Base-by-base conservation (phyloP, 257 asterid species). In the Nicotiana otophora region DNA sequence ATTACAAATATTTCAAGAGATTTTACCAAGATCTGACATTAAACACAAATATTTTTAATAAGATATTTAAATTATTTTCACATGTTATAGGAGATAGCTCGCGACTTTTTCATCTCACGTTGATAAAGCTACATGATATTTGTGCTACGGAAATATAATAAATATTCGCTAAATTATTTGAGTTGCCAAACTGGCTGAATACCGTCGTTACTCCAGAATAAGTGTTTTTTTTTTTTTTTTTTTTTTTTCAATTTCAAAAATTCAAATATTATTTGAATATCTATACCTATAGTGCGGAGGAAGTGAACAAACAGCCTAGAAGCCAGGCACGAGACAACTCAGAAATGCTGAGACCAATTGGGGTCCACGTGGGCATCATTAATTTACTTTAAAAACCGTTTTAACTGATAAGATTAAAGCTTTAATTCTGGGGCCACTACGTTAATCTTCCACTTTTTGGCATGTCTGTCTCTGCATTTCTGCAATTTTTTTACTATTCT, bases 301-400 rank as follows among this genome's bases (percentile, higher is more conserved):
- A 61, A 23, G 33, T 16, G 36, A 46, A 48, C 26, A 74, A 48
- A 74, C 23, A 46, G 36, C 55, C 83, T 39, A 78, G 60, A 81
- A 84, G 34, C 78, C 78, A 80, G 78, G 85, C 81, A 68, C 82
- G 83, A 84, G 85, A 85, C 87, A 86, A 63, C 83, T 81, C 82
- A 83, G 81, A 85, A 57, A 76, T 67, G 53, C 20, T 58, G 58
- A 14, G 82, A 58, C 81, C 39, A 78, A 23, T 81, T 81, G 85
- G 81, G 58, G 69, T 84, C 92, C 93, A 85, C 84, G 88, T 88
- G 88, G 81, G 83, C 48, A 69, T 85, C 84, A 85, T 82, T 81
- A 85, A 85, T 82, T 81, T 83, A 77, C 70, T 82, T 79, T 82
- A 9, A 68, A 14, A 8, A 69, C 82, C 75, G 84, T 80, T 83